Base-by-base conservation (phyloP, 2,329 filamentous ascomycete species). In the Fusarium zealandicum region DNA sequence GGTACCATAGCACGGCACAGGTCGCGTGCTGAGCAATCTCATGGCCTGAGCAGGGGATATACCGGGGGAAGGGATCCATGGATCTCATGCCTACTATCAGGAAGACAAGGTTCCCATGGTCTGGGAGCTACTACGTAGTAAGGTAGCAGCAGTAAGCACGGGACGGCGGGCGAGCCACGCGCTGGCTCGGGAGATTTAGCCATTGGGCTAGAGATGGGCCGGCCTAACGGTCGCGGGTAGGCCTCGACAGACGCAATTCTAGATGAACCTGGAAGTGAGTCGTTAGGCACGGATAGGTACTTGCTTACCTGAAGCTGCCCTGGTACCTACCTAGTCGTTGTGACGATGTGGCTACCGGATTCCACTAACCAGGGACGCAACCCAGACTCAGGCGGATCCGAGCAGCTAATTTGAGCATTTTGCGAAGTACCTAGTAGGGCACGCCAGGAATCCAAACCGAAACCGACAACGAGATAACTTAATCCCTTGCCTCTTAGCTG, bases 151-250 rank as follows among this genome's bases (percentile, higher is more conserved):
- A 44, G 37, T 25, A 27, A 54, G 57, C 54, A 55, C 48, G 59
- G 63, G 59, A 54, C 49, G 17, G 41, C 38, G 38, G 22, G 51
- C 30, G 47, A 54, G 51, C 60, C 53, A 39, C 44, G 51, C 49
- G 22, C 31, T 54, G 57, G 56, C 32, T 67, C 66, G 64, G 64
- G 58, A 57, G 47, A 67, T 66, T 64, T 65, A 63, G 54, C 63
- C 39, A 62, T 51, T 55, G 51, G 53, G 42, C 51, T 45, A 54
- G 49, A 53, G 45, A 20, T 51, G 51, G 39, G 33, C 47, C 48
- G 58, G 48, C 30, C 45, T 36, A 67, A 66, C 57, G 59, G 59
- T 54, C 46, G 37, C 51, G 45, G 46, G 51, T 54, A 55, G 33
- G 49, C 54, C 38, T 51, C 47, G 27, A 51, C 38, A 54, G 60